These are phyloP conservation scores for Eimeria praecox DNA, from an alignment of 169 alveolate species.

Conservation along the genomic window DNA sequence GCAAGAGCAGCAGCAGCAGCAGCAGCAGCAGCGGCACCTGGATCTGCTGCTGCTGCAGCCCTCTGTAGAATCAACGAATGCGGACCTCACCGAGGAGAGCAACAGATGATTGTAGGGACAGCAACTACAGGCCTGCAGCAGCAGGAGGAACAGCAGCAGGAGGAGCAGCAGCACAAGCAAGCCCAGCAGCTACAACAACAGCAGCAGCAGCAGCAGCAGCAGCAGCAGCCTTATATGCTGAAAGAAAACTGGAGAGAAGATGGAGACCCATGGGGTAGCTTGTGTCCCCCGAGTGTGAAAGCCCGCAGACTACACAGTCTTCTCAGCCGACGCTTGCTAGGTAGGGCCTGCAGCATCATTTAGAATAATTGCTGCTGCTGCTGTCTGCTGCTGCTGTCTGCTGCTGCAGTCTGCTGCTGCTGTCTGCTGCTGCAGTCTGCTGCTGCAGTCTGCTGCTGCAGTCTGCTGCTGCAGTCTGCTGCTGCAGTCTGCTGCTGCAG, in stretches of 20 bases:
- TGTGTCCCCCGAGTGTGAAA: slow-evolving; percentile 66
- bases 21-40: not conserved
- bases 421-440: not conserved
- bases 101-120: not conserved
- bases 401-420: not conserved
- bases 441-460: not conserved
- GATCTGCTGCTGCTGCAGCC: not conserved
- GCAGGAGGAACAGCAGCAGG: slow-evolving; percentile 24
- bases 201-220: slow-evolving; percentile 46
- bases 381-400: slow-evolving; percentile 12
- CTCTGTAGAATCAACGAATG: not conserved
- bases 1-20: not conserved
- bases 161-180: slow-evolving; percentile 55
- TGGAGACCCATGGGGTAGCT: slow-evolving; percentile 51
- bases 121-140: slow-evolving; percentile 11
- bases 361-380: not conserved
- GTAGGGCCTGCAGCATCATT: slow-evolving; percentile 5
- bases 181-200: slow-evolving; percentile 29
- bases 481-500: not conserved
- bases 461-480: slow-evolving; percentile 8
- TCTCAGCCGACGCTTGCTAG: slow-evolving; percentile 45
- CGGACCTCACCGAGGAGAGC: not conserved
- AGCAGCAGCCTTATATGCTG: not conserved
- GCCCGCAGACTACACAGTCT: slow-evolving; percentile 29
- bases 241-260: slow-evolving; percentile 52